Conservation (phyloP, 2,329 filamentous ascomycete species). For the Colletotrichum eleusines region DNA sequence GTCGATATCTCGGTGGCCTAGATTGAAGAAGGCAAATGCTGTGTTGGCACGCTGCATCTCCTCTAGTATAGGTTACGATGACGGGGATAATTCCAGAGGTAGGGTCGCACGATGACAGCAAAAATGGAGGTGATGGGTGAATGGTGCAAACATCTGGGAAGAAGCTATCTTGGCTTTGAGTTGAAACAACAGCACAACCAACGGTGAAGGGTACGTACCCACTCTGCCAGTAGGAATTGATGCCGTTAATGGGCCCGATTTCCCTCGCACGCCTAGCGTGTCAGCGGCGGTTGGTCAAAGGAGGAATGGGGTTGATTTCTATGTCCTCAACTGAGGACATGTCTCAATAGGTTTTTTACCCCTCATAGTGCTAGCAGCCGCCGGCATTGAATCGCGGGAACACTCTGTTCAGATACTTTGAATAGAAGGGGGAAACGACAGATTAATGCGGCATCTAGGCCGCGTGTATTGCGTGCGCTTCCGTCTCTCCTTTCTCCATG, state of each 20-base stretch:
- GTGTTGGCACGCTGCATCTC: neutral
- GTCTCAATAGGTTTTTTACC: neutral
- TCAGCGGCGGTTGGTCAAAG: constrained; percentile 21
- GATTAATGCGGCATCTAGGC: neutral
- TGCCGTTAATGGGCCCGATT: constrained; percentile 23
- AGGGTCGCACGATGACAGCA: neutral
- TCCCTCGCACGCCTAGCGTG: constrained; percentile 5
- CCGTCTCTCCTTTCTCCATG: neutral
- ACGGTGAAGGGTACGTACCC: constrained; percentile 28
- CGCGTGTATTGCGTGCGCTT: neutral
- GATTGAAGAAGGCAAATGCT: neutral
- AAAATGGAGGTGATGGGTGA: neutral
- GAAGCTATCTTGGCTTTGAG: neutral
- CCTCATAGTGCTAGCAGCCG: constrained; percentile 10
- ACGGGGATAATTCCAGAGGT: neutral
- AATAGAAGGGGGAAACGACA: constrained; percentile 11
- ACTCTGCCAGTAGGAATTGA: constrained; percentile 24
- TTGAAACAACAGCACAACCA: constrained; percentile 18
- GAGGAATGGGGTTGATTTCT: neutral
- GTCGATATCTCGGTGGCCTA: neutral
- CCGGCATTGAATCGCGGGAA: constrained; percentile 29
- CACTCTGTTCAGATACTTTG: constrained; percentile 1
- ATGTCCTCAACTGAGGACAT: neutral
- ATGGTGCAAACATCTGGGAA: too few species aligned
- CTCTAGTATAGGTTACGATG: neutral